These are phyloP conservation scores for Lactifluus volemus DNA, from an alignment of 768 basidiomycete genomes.

Conservation along the genomic window DNA sequence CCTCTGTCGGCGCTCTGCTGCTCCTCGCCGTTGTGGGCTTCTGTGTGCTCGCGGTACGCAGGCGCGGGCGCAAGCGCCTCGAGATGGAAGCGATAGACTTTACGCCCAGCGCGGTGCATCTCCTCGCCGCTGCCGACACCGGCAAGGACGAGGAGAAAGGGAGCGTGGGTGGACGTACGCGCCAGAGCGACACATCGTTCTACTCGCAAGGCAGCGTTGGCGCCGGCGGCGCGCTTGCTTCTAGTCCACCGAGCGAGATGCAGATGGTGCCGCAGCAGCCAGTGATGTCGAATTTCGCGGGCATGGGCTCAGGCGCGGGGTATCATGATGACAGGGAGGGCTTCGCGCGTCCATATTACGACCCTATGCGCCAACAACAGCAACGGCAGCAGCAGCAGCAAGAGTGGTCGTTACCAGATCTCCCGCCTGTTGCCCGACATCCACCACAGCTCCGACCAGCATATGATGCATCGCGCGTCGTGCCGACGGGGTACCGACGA, in stretches of 20 bases:
- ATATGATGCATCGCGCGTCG: neutral
- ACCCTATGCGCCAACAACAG: neutral
- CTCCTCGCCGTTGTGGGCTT: slow-evolving; percentile 38
- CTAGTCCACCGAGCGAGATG: neutral
- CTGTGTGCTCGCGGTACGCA: slow-evolving; percentile 41
- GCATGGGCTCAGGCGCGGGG: neutral
- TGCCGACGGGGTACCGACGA: neutral
- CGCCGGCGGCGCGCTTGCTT: neutral
- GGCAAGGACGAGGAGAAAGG: slow-evolving; percentile 2
- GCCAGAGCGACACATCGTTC: neutral
- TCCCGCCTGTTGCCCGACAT: neutral
- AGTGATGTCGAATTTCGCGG: too few relatives aligned
- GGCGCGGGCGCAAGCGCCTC: slow-evolving; percentile 32
- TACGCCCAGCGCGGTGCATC: slow-evolving; percentile 2
- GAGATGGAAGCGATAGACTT: slow-evolving; percentile 22
- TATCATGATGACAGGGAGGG: neutral
- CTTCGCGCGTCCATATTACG: neutral
- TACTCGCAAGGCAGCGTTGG: neutral
- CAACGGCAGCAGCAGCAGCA: neutral
- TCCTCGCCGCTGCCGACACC: neutral
- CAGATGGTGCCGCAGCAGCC: neutral
- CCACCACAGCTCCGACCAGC: neutral
- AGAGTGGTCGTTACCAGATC: neutral
- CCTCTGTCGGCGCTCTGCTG: slow-evolving; percentile 39
- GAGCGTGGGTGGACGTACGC: neutral